Conservation (phyloP, 768 basidiomycete species). For the Cystobasidium tubakii region DNA sequence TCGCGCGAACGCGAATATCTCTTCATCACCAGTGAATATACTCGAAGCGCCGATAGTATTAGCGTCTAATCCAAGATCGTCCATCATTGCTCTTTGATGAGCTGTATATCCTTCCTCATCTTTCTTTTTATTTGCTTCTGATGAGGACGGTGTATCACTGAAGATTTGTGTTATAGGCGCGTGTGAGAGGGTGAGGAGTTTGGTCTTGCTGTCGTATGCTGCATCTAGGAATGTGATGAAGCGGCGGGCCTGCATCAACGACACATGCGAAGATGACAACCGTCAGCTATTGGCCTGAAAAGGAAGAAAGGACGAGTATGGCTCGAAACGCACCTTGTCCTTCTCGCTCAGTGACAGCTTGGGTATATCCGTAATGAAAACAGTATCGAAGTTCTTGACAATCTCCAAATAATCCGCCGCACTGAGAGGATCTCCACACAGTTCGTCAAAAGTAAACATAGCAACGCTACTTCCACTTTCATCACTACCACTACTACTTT, state of each 20-base stretch:
- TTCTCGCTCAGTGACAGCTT: conserved; percentile 81
- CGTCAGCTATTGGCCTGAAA: no score
- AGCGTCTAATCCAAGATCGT: conserved; percentile 78
- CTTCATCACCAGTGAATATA: conserved; percentile 94
- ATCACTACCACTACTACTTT: background rate
- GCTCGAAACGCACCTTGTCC: conserved; percentile 62
- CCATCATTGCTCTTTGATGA: conserved; percentile 90
- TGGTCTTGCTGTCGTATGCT: conserved; percentile 55
- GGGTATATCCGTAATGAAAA: conserved; percentile 80
- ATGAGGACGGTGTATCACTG: conserved; percentile 59
- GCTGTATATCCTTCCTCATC: conserved; percentile 54
- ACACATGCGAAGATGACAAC: no score
- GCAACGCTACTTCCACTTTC: conserved; percentile 57
- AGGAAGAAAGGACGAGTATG: background rate
- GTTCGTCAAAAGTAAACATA: conserved; percentile 73
- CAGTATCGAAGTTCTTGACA: conserved; percentile 74
- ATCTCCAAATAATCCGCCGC: conserved; percentile 95
- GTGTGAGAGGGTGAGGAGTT: conserved; percentile 84
- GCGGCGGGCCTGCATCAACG: conserved; percentile 65
- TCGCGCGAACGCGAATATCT: conserved; percentile 91
- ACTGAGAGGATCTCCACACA: conserved; percentile 82
- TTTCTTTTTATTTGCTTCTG: conserved; percentile 51
- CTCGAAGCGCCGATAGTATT: conserved; percentile 73
- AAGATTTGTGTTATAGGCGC: conserved; percentile 87
- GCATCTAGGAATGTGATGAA: conserved; percentile 98